A percentile compares a stretch with the other conserved stretches of the same genome.
Conservation (phyloP, 2,329 filamentous ascomycete genomes). For the Fusarium dimerum region DNA sequence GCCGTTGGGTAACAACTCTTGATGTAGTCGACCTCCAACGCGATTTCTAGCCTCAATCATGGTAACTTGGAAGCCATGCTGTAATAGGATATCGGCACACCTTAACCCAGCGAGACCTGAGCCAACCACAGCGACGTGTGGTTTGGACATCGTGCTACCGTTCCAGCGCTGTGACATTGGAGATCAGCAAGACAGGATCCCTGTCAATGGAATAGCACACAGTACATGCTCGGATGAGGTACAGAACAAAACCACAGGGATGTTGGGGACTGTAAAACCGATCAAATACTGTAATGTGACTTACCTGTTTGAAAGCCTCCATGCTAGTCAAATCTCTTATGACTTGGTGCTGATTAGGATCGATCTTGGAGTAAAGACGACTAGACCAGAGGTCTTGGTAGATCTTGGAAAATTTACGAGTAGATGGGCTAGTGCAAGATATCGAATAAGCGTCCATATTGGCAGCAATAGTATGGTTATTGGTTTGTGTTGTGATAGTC, state of each 20-base stretch:
- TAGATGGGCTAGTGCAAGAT: constrained; percentile 46
- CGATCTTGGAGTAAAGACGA: constrained; percentile 38
- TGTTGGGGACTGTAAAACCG: constrained; percentile 3
- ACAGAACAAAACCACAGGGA: neutral
- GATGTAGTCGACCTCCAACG: constrained; percentile 65
- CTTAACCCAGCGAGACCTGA: constrained; percentile 71
- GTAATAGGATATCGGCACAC: constrained; percentile 67
- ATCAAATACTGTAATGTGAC: neutral
- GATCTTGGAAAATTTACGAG: constrained; percentile 47
- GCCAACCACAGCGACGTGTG: constrained; percentile 67
- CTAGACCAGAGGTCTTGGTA: constrained; percentile 51
- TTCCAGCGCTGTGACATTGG: constrained; percentile 24
- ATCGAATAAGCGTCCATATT: constrained; percentile 56
- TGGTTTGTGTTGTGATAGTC: neutral
- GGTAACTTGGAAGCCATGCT: constrained; percentile 66
- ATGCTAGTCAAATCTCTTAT: constrained; percentile 32
- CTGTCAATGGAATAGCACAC: constrained; percentile 13
- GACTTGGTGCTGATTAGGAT: constrained; percentile 34
- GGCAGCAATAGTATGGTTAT: neutral
- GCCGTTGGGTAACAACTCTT: constrained; percentile 50
- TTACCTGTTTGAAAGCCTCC: constrained; percentile 41
- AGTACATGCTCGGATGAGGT: neutral
- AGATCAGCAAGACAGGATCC: constrained; percentile 22
- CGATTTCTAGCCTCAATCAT: constrained; percentile 69
- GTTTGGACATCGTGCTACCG: constrained; percentile 30